A percentile compares a stretch with the other conserved stretches of the same genome.
These are phyloP conservation scores for Aegilops bicornis DNA, from an alignment of 176 grass and related monocot species.

Conservation along the genomic window DNA sequence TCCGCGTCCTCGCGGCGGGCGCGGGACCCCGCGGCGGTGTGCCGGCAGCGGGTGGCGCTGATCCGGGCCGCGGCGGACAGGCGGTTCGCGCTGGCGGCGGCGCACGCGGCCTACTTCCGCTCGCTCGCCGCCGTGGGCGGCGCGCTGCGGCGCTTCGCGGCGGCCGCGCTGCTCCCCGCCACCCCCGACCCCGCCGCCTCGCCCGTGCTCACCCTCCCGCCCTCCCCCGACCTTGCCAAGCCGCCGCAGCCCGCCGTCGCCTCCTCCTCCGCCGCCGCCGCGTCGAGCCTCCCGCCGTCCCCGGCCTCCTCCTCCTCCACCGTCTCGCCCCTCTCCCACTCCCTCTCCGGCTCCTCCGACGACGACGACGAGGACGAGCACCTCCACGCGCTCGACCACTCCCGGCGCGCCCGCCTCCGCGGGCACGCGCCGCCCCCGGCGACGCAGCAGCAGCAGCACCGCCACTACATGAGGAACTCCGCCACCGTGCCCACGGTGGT, in stretches of 20 bases:
- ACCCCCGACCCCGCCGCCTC: slow-evolving; percentile 36
- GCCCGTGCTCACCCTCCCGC: slow-evolving; percentile 72
- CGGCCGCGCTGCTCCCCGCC: slow-evolving; percentile 46
- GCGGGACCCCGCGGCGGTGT: slow-evolving; percentile 44
- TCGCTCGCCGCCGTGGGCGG: slow-evolving; percentile 58
- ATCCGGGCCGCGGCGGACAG: slow-evolving; percentile 56
- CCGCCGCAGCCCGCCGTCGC: neutral
- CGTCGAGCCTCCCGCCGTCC: slow-evolving; percentile 39
- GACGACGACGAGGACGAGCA: neutral
- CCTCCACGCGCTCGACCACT: neutral
- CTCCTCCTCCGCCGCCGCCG: neutral
- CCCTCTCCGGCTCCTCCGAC: slow-evolving; percentile 46
- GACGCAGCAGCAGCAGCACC: neutral
- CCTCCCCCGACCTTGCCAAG: slow-evolving; percentile 45
- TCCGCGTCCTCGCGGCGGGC: neutral
- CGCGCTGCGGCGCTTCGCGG: slow-evolving; percentile 62
- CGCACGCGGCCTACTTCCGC: slow-evolving; percentile 82
- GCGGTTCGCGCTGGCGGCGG: slow-evolving; percentile 57
- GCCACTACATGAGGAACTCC: slow-evolving; percentile 47
- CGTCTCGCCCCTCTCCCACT: slow-evolving; percentile 69
- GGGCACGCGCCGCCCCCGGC: neutral
- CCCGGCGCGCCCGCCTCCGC: neutral
- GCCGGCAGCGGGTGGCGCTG: slow-evolving; percentile 63
- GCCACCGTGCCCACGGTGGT: slow-evolving; percentile 44
- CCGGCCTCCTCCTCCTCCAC: slow-evolving; percentile 56